Evolutionary conservation across 176 grass and related monocot species (phyloP), one percentile per base, ranked within the genome.

Genomic region (Juncus effusus): DNA sequence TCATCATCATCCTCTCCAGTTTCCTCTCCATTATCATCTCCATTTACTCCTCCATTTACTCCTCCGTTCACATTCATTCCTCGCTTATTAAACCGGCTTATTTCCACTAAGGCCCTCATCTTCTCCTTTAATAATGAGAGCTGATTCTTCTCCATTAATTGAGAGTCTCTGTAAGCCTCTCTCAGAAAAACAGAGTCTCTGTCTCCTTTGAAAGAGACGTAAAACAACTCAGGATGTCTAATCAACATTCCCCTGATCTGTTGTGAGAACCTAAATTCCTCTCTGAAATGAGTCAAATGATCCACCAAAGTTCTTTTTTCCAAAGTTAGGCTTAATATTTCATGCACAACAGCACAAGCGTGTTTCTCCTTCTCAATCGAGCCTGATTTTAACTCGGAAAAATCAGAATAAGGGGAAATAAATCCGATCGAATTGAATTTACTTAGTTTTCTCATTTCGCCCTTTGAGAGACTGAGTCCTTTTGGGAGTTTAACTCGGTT

Each of bases 241-340:
- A 99, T 89, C 55, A 99, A 28, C 94, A 99, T 99, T 4, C 85
- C 94, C 36, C 88, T 74, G 36, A 99, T 55, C 36, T 90, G 82
- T 51, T 99, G 94, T 0, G 94, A 99, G 85, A 99, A 99, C 40
- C 80, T 77, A 56, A 99, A 89, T 40, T 99, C 94, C 70, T 99
- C 94, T 53, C 85, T 80, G 67, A 93, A 99, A 68, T 99, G 94
- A 0, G 88, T 99, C 9, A 99, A 65, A 53, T 99, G 88, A 66
- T 99, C 88, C 2, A 99, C 94, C 67, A 99, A 69, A 0, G 82
- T 92, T 79, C 74, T 84, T 75, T 86, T 99, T 75, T 99, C 94
- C 5, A 99, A 72, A 5, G 88, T 99, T 63, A 99, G 59, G 83
- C 94, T 93, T 2, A 99, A 54, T 3, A 99, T 87, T 64, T 99